Base-by-base conservation (phyloP, 805 yeast genomes). In the Kluyveromyces siamensis region DNA sequence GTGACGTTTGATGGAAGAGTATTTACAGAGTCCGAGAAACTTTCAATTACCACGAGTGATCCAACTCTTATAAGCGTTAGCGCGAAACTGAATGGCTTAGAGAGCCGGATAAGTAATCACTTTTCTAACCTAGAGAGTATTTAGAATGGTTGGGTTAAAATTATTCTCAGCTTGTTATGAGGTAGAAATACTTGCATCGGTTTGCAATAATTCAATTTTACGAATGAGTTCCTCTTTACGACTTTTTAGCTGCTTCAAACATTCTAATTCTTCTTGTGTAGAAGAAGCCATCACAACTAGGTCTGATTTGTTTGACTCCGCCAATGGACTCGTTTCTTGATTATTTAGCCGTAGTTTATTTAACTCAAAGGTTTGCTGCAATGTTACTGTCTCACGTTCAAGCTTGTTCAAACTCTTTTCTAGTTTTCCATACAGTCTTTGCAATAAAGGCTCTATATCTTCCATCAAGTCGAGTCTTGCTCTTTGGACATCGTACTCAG, bases 31-130 rank as follows among this genome's bases (percentile, higher is more conserved):
- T 66, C 69, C 51, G 82, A 77, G 50, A 80, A 78, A 49, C 66
- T 81, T 19, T 80, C 79, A 50, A 80, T 81, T 3, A 73, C 79
- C 27, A 75, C 83, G 3, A 81, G 84, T 21, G 91, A 84, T 56
- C 90, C 90, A 2, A 72, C 78, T 8, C 61, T 84, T 47, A 69
- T 83, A 37, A 77, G 84, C 45, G 74, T 82, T 1, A 74, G 79
- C 52, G 75, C 84, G 6, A 84, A 84, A 57, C 67, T 84, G 51
- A 83, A 75, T 48, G 76, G 82, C 41, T 64, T 84, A 39, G 87
- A 83, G 37, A 54, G 47, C 36, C 53, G 56, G 25, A 54, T 60
- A 33, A 52, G 58, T 45, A 58, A 55, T 41, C 52, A 53, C 19
- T 58, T 52, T 44, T 53, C 59, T 13, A 60, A 58, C 38, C 40